Base-by-base conservation (phyloP, 306 rosid genomes). In the Rubus idaeus region DNA sequence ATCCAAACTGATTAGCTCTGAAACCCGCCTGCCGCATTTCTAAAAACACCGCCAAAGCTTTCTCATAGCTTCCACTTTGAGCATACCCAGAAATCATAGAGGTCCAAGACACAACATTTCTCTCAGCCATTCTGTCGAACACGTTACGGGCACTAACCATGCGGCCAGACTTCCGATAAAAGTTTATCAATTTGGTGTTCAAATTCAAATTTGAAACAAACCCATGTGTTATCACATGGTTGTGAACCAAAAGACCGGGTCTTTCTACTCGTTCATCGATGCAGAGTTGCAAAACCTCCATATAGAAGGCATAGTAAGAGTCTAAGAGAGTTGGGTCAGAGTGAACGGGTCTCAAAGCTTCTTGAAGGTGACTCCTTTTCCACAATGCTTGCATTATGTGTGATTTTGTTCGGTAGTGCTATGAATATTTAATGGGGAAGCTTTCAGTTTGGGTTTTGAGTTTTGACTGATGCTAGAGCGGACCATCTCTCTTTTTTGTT, bases 41-140 rank as follows among this genome's bases (percentile, higher is more conserved):
- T 41, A 44, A 17, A 47, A 83, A 83, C 42, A 83, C 37, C 75
- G 30, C 4, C 40, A 79, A 75, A 65, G 81, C 86, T 46, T 66
- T n/a, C 4, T 78, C 60, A 44, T 63, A 71, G 60, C 55, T 46
- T 52, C 78, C 86, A 70, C 77, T 58, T 21, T 57, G 78, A 39
- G 80, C 46, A 70, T 75, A 75, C 75, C 83, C 86, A 45, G 78
- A 83, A 70, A 79, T 42, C 86, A 79, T 64, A 9, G 63, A 80
- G 2, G 86, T 83, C 83, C 86, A 83, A 47, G 86, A 83, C 63
- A 83, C 86, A 8, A 83, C 71, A 75, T 37, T 71, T 79, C 37
- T 75, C 2, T 71, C 78, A 10, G 9, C 45, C 83, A 79, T 83
- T 75, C 18, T 40, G 44, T 79, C 78, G 72, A 83, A 83, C 77